A percentile compares a stretch with the other conserved stretches of the same genome.
Evolutionary conservation across 805 yeast species (phyloP).

Genomic region (Lachancea meyersii): DNA sequence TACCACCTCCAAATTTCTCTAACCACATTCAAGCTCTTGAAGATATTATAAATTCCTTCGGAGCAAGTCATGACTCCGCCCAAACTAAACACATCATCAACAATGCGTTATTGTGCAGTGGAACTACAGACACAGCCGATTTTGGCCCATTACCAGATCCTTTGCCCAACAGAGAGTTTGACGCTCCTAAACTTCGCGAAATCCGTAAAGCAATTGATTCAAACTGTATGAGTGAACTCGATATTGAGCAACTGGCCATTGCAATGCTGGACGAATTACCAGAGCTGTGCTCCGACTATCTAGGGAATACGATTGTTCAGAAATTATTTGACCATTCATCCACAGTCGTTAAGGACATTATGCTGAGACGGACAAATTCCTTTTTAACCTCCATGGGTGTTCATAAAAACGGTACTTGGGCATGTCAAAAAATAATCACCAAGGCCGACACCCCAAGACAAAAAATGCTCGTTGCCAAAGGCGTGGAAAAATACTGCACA

Average conservation of each 20-base stretch:
- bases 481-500: slow-evolving; percentile 74
- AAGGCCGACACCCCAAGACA: slow-evolving; percentile 59
- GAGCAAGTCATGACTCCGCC: slow-evolving; percentile 17
- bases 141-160: slow-evolving; percentile 79
- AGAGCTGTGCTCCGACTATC: slow-evolving; percentile 82
- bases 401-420: slow-evolving; percentile 99
- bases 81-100: slow-evolving; percentile 41
- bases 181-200: slow-evolving; percentile 83
- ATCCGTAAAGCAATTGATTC: slow-evolving; percentile 67
- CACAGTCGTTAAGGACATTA: slow-evolving; percentile 65
- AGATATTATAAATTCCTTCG: slow-evolving; percentile 22
- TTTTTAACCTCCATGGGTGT: slow-evolving; percentile 86
- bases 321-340: slow-evolving; percentile 72
- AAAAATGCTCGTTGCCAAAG: slow-evolving; percentile 56
- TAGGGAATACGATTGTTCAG: slow-evolving; percentile 95
- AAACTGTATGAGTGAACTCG: slow-evolving; percentile 46
- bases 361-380: slow-evolving; percentile 73
- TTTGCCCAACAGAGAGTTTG: slow-evolving; percentile 59
- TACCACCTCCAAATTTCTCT: slow-evolving; percentile 29
- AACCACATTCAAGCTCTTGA: slow-evolving; percentile 16
- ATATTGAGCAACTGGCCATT: slow-evolving; percentile 73
- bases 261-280: slow-evolving; percentile 87
- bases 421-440: slow-evolving; percentile 90
- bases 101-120: slow-evolving; percentile 39
- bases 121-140: slow-evolving; percentile 41